phyloP scores from a whole-genome alignment of 306 rosid species.

The Castanea sativa region DNA sequence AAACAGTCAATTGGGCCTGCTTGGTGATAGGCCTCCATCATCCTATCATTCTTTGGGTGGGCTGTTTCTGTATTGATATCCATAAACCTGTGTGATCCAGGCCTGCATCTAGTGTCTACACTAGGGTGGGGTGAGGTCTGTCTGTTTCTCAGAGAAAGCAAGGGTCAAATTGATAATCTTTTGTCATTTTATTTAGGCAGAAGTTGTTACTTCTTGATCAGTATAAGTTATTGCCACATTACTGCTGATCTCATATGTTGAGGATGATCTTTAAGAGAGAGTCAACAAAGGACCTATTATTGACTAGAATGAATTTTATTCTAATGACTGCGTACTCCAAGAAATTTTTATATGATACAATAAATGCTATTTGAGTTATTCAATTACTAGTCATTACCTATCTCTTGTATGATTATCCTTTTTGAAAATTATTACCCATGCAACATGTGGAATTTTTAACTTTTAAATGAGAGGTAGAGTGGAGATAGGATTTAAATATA shows the following conservation, averaged over 20 bases:
- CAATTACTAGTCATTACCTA: neutral
- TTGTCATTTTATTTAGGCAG: neutral
- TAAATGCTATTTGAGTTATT: neutral
- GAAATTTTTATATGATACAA: neutral
- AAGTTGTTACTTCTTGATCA: neutral
- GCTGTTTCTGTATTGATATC: too few species aligned
- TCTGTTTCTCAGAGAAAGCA: neutral
- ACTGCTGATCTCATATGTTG: neutral
- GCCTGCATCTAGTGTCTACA: too few species aligned
- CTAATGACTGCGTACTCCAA: neutral
- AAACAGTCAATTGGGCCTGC: too few species aligned
- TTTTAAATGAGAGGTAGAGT: too few species aligned
- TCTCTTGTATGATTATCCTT: neutral
- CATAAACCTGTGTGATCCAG: too few species aligned
- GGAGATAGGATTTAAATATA: too few species aligned
- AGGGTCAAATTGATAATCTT: neutral
- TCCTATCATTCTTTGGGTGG: too few species aligned
- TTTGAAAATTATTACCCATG: neutral
- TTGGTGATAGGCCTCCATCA: too few species aligned
- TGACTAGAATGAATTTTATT: neutral
- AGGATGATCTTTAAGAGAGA: neutral
- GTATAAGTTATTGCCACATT: neutral
- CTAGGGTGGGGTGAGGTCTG: neutral
- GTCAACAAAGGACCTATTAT: neutral
- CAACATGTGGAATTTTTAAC: too few species aligned